Evolutionary conservation across 345 rosid genomes (phyloP), one percentile per base, ranked within the genome.

Genomic region (Citrus reticulata): DNA sequence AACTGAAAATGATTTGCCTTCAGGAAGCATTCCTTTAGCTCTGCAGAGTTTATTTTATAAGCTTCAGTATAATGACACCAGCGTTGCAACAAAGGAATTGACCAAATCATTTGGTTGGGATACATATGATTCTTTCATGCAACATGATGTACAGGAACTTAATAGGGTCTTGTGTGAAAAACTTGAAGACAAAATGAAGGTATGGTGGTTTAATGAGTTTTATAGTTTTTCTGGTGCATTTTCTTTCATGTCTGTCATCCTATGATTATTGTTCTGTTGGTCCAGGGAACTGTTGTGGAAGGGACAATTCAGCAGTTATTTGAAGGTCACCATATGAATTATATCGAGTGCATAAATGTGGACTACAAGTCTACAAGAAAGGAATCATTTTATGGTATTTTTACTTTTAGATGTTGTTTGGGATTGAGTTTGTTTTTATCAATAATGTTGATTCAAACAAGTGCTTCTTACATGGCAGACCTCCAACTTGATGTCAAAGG

Each of bases 71-170:
- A 88, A 89, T 86, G 93, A 92, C 78, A 93, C 93, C 57, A 93
- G 99, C 86, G 98, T 95, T 77, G 93, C 99, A 1, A 95, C 99
- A 63, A 93, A 93, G 80, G 98, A 92, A 84, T 72, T 95, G 83
- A 95, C 99, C 64, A 93, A 91, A 81, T 95, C 99, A 76, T 95
- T 95, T 90, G 99, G 99, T 64, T 95, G 99, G 99, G 99, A 95
- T 76, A 91, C 99, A 29, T 91, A 91, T 80, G 99, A 95, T 88
- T 95, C 99, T 80, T 95, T 95, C 84, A 89, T 95, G 99, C 99
- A 95, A 78, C 99, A 95, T 86, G 99, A 95, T 83, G 99, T 95
- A 60, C 99, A 95, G 86, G 99, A 95, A 84, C 95, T 95, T 51
- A 95, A 95, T 80, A 92, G 99, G 80, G 99, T 95, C 54, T 86